Percentiles rank a stretch among this genome's conserved stretches.
These are phyloP conservation scores for Blastocystis sp. DNA, from an alignment of 352 stramenopile genomes.

Conservation along the genomic window DNA sequence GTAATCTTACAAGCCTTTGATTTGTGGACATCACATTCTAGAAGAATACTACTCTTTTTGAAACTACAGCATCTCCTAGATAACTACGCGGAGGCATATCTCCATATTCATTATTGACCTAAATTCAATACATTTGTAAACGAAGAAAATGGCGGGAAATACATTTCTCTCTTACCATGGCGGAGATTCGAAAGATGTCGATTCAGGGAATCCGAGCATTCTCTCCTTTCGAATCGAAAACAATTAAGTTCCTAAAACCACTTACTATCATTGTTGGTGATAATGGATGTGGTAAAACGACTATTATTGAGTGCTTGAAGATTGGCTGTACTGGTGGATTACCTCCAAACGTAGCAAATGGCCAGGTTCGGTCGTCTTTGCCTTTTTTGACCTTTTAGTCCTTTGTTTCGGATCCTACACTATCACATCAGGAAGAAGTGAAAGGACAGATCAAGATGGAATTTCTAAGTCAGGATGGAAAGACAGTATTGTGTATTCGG, in stretches of 20 bases:
- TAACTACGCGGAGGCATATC: no score
- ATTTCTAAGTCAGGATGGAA: slow-evolving; percentile 36
- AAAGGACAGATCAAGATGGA: slow-evolving; percentile 85
- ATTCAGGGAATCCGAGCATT: slow-evolving; percentile 97
- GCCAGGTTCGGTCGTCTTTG: slow-evolving; percentile 74
- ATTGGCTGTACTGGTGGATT: slow-evolving; percentile 89
- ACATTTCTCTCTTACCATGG: slow-evolving; percentile 77
- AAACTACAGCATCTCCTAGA: no score
- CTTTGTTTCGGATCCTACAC: slow-evolving; percentile 74
- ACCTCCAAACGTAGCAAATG: slow-evolving; percentile 78
- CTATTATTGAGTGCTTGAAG: slow-evolving; percentile 99
- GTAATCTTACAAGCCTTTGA: no score
- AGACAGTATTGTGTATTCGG: slow-evolving; percentile 16
- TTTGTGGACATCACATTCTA: no score
- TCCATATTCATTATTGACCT: background rate
- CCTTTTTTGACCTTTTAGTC: slow-evolving; percentile 94
- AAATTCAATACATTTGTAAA: background rate
- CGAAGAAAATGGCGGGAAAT: slow-evolving; percentile 25
- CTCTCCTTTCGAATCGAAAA: slow-evolving; percentile 87
- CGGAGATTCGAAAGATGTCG: slow-evolving; percentile 95
- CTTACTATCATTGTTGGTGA: slow-evolving; percentile 95
- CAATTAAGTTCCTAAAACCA: slow-evolving; percentile 90
- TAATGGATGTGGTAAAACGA: slow-evolving; percentile 98
- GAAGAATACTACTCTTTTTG: no score
- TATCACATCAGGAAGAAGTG: slow-evolving; percentile 72